Base-by-base conservation (phyloP, 2,329 filamentous ascomycete species). In the Colletotrichum sp. region DNA sequence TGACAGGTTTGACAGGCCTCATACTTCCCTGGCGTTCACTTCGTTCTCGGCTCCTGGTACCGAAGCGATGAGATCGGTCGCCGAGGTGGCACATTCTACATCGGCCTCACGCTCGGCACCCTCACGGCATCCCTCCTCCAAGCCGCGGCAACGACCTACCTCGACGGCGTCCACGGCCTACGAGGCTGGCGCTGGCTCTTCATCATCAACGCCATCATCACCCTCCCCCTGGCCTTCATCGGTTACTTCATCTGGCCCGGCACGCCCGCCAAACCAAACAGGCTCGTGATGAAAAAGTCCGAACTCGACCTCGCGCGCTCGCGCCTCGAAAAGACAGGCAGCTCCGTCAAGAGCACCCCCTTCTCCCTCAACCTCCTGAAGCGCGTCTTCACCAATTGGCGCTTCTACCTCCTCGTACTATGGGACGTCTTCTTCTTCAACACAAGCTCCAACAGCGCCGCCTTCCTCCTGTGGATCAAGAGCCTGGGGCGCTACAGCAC, bases 11-110 rank as follows among this genome's bases (percentile, higher is more conserved):
- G 1, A n/a, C 4, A 72, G 61, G 83, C 84, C 3, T 82, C 84
- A 0, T 85, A 85, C 64, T 87, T 87, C 75, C 81, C 86, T 0
- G 80, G 84, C 0, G 85, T 87, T 2, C 85, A 87, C 76, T 87
- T 86, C 71, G 82, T 87, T 59, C 82, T 88, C 1, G 86, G 86
- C 10, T 84, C 89, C 0, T 93, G 92, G 91, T 93, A 93, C 78
- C 92, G 88, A 0, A 86, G 87, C 18, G 84, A 86, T 13, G 92
- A 93, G 76, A 86, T 94, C 0, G 92, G 90, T 2, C 93, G 93
- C 79, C 87, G 92, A 1, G 90, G 87, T 7, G 92, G 90, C 64
- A 89, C 93, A 65, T 93, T 93, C 79, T 91, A 90, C 36, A 84
- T 89, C 28, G 88, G 89, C 0, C 81, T 89, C 1, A 88, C 87